Conservation (phyloP, 805 yeast species). For the Vanderwaltozyma yarrowii region DNA sequence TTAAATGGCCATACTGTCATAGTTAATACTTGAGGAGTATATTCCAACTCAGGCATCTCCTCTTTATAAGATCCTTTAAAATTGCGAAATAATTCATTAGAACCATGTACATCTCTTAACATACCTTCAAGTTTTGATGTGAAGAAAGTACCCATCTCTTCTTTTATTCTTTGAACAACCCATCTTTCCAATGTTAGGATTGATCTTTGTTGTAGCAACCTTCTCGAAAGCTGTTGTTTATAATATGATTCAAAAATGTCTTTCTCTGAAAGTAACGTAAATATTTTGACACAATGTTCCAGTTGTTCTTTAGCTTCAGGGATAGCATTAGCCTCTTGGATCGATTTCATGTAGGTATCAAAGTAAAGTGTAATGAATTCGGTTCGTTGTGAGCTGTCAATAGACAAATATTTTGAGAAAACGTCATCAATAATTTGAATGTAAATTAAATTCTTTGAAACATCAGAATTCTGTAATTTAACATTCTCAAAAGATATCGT, state of each 20-base stretch:
- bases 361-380: slow-evolving; percentile 49
- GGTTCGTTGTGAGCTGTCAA: slow-evolving; percentile 30
- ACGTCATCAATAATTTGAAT: slow-evolving; percentile 35
- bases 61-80: slow-evolving; percentile 6
- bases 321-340: slow-evolving; percentile 34
- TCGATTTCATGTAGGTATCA: slow-evolving; percentile 45
- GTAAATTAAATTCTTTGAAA: not conserved
- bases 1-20: slow-evolving; percentile 62
- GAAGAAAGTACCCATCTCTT: slow-evolving; percentile 70
- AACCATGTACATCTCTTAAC: slow-evolving; percentile 67
- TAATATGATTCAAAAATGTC: slow-evolving; percentile 79
- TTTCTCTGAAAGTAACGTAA: slow-evolving; percentile 65
- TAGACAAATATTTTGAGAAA: slow-evolving; percentile 51
- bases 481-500: slow-evolving; percentile 41
- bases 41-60: slow-evolving; percentile 23
- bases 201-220: slow-evolving; percentile 47
- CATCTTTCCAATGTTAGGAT: slow-evolving; percentile 55
- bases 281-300: slow-evolving; percentile 47
- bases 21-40: slow-evolving; percentile 47
- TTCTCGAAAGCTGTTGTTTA: slow-evolving; percentile 76
- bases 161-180: slow-evolving; percentile 55
- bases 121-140: slow-evolving; percentile 76
- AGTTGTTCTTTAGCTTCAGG: slow-evolving; percentile 31
- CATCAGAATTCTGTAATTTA: slow-evolving; percentile 8
- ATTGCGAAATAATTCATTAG: slow-evolving; percentile 31